phyloP scores from a whole-genome alignment of 441 rosid genomes.

The Erysimum cheiri region DNA sequence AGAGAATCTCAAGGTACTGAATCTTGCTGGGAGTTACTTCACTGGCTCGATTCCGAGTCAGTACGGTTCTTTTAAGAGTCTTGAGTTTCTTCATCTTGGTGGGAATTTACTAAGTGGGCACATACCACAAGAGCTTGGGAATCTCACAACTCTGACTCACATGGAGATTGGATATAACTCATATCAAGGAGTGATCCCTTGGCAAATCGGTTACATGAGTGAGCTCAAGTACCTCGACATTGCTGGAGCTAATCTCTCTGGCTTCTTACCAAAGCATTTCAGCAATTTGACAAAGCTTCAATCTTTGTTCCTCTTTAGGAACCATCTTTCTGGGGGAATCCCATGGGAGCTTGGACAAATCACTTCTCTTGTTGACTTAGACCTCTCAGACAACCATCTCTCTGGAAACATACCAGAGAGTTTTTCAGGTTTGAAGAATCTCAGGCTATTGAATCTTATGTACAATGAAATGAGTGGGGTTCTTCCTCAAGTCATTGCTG shows the following conservation, averaged over 20 bases:
- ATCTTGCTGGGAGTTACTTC: conserved; percentile 95
- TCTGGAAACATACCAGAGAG: conserved; percentile 86
- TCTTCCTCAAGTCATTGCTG: conserved; percentile 69
- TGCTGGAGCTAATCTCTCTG: conserved; percentile 82
- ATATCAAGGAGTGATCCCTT: conserved; percentile 75
- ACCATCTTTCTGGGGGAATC: conserved; percentile 65
- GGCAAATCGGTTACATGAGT: conserved; percentile 76
- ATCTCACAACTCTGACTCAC: conserved; percentile 67
- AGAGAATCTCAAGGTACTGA: conserved; percentile 66
- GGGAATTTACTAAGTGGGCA: conserved; percentile 71
- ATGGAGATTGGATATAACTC: conserved; percentile 97
- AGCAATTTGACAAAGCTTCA: conserved; percentile 83
- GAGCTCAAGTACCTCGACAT: conserved; percentile 86
- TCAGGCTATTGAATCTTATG: conserved; percentile 79
- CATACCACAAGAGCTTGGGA: conserved; percentile 77
- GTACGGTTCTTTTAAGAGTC: conserved; percentile 73
- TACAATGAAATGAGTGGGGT: conserved; percentile 86
- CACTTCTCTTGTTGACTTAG: conserved; percentile 66
- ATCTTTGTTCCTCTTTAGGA: conserved; percentile 82
- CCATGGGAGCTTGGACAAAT: conserved; percentile 74
- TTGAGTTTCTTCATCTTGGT: conserved; percentile 84
- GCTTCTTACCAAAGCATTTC: conserved; percentile 65
- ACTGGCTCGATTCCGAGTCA: conserved; percentile 75
- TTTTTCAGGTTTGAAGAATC: conserved; percentile 71
- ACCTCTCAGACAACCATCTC: conserved; percentile 82